Evolutionary conservation across 345 rosid species (phyloP), one percentile per base, ranked within the genome.

Genomic region (Gynandropsis gynandra): DNA sequence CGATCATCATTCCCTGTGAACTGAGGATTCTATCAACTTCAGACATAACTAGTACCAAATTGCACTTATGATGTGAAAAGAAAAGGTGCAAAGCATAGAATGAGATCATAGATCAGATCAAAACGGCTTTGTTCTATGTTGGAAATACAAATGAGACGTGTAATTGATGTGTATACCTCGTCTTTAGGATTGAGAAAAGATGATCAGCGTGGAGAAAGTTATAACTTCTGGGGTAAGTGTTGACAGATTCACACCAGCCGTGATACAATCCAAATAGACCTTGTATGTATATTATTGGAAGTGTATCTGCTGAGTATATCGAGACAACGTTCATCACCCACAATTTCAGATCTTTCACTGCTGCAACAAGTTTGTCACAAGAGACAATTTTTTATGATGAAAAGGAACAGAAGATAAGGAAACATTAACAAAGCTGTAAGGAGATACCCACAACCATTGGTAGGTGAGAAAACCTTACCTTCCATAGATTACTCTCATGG

Each of bases 311-410:
- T 42, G 72, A 64, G 54, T 80, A 73, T 10, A 82, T 57, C 3
- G 89, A 95, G 33, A 90, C 72, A 20, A 87, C 84, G 64, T 90
- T 90, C 95, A 90, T 82, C 44, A 87, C 96, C 98, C 96, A 90
- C 27, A 80, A 54, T 10, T 86, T 87, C 64, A 61, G 70, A 66
- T 76, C 83, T 20, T 66, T 74, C 7, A 90, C 73, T 6, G 95
- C 96, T 15, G 89, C 95, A 11, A 89, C 92, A 73, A 90, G 84
- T 67, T 96, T 83, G 79, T 45, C 14, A 13, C 46, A 12, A 41
- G 17, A 48, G 8, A 47, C 42, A 61, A 8, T n/a, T 34, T 2
- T 12, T 43, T 39, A 41, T 1, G 9, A 36, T 2, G 40, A n/a
- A 36, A 3, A 3, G 20, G 9, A 42, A 14, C 16, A n/a, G 7